These are phyloP conservation scores for Phaeosphaeria sp. DNA, from an alignment of 2,329 filamentous ascomycete species.

Conservation along the genomic window DNA sequence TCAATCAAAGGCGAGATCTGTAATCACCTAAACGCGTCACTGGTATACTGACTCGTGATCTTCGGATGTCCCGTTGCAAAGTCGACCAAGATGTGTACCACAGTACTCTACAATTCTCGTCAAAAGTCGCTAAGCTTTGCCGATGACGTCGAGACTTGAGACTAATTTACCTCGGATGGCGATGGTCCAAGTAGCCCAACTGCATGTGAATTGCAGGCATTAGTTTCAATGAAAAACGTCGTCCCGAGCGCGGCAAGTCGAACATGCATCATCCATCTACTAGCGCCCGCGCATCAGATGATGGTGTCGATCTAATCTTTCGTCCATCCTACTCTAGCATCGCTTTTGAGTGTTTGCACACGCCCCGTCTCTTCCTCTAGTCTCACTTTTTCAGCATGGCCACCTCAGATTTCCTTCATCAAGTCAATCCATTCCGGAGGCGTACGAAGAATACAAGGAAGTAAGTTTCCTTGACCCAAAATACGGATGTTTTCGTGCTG, in stretches of 20 bases:
- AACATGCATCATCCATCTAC: conserved; percentile 14
- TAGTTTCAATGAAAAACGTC: background rate
- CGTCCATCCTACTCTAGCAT: background rate
- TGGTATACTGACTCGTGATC: too few species aligned
- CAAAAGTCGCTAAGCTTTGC: background rate
- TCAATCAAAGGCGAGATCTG: too few species aligned
- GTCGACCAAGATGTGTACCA: too few species aligned
- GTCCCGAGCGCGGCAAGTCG: conserved; percentile 19
- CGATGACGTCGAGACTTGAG: conserved; percentile 6
- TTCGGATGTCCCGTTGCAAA: too few species aligned
- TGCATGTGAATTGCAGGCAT: background rate
- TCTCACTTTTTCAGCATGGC: background rate
- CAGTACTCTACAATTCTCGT: too few species aligned
- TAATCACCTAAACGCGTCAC: too few species aligned
- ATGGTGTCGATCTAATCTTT: conserved; percentile 17
- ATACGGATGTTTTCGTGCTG: conserved; percentile 4
- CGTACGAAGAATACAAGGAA: conserved; percentile 52
- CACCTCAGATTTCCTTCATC: background rate
- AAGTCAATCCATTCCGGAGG: conserved; percentile 54
- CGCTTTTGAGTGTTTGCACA: background rate
- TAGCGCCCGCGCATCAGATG: conserved; percentile 42
- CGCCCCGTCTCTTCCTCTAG: background rate
- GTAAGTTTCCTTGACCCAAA: conserved; percentile 34
- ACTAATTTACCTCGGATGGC: background rate
- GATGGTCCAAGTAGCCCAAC: background rate